A percentile compares a stretch with the other conserved stretches of the same genome.
phyloP scores from a whole-genome alignment of 2,329 filamentous ascomycete species.

The Penicillium sp. region DNA sequence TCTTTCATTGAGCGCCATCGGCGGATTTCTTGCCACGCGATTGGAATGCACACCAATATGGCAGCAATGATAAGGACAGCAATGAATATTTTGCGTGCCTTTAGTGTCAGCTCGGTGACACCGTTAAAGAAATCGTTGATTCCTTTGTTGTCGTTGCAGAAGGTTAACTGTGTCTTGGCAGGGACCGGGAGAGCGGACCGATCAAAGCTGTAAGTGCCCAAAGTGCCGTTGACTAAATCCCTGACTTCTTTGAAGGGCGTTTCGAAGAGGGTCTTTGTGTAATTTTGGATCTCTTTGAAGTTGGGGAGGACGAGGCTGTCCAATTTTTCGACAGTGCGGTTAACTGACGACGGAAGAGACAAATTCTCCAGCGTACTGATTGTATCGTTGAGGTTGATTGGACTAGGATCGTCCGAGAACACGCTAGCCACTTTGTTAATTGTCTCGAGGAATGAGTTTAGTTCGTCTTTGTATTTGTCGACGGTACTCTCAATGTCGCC shows the following conservation, averaged over 20 bases:
- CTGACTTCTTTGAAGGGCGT: constrained; percentile 81
- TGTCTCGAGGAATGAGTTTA: constrained; percentile 53
- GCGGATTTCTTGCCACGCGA: constrained; percentile 77
- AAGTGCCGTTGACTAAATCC: constrained; percentile 66
- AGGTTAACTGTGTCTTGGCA: constrained; percentile 75
- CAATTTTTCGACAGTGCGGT: constrained; percentile 67
- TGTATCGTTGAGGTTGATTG: constrained; percentile 64
- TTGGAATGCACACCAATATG: constrained; percentile 70
- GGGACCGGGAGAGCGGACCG: constrained; percentile 77
- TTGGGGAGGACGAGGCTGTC: constrained; percentile 73
- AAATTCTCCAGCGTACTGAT: constrained; percentile 69
- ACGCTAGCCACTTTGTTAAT: constrained; percentile 59
- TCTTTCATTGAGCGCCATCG: constrained; percentile 72
- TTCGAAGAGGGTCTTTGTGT: constrained; percentile 71
- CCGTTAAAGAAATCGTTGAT: constrained; percentile 81
- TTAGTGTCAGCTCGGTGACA: constrained; percentile 65
- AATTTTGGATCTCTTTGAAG: constrained; percentile 79
- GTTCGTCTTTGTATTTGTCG: constrained; percentile 54
- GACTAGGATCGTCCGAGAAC: constrained; percentile 50
- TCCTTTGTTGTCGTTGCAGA: constrained; percentile 82
- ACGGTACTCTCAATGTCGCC: constrained; percentile 46
- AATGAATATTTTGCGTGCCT: constrained; percentile 73
- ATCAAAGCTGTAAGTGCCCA: constrained; percentile 76
- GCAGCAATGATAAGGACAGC: constrained; percentile 71
- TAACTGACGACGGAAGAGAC: constrained; percentile 66